Evolutionary conservation across 805 yeast species (phyloP).

Genomic region (Candida sakaeoensis): DNA sequence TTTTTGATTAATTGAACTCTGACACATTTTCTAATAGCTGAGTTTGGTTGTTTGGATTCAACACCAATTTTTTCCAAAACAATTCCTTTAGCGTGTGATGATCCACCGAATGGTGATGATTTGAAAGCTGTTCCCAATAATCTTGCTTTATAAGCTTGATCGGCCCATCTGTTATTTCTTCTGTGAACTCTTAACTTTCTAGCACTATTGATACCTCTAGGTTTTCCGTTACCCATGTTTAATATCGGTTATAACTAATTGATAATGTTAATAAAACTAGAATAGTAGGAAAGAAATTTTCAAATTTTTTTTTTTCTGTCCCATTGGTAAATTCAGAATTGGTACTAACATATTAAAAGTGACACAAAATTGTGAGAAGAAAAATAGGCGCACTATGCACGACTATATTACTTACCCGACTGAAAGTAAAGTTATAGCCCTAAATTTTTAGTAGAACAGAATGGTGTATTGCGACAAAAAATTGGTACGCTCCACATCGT

Average conservation of each 20-base stretch:
- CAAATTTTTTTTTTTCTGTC: too few relatives aligned
- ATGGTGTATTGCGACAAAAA: too few relatives aligned
- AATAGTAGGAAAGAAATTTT: background rate
- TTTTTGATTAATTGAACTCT: constrained; percentile 99
- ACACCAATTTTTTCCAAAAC: constrained; percentile 99
- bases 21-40: constrained; percentile 99
- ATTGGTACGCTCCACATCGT: too few relatives aligned
- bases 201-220: constrained; percentile 99
- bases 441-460: too few relatives aligned
- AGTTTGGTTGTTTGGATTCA: constrained; percentile 99
- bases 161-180: constrained; percentile 99
- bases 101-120: constrained; percentile 99
- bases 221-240: constrained; percentile 99
- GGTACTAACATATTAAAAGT: too few relatives aligned
- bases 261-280: background rate
- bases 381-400: too few relatives aligned
- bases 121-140: constrained; percentile 99
- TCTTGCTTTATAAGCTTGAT: constrained; percentile 96
- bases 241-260: too few relatives aligned
- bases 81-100: constrained; percentile 99
- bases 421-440: too few relatives aligned
- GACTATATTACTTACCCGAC: too few relatives aligned
- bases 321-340: too few relatives aligned
- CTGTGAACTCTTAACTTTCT: constrained; percentile 99
- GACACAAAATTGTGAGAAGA: too few relatives aligned